Base-by-base conservation (phyloP, 2,329 filamentous ascomycete genomes). In the Lecanicillium sp. region DNA sequence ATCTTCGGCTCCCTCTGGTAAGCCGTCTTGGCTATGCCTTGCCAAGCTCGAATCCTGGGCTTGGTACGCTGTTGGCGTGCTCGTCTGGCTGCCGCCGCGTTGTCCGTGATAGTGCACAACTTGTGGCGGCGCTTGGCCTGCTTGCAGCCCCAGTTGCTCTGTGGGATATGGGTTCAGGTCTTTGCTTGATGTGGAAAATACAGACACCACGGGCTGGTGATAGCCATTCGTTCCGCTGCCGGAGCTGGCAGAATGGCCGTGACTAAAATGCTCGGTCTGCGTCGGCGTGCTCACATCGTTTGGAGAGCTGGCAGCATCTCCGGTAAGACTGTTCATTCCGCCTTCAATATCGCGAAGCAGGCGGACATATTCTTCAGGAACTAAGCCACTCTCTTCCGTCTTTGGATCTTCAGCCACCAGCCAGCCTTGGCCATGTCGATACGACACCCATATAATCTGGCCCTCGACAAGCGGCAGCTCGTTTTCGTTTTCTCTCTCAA, bases 401-500 rank as follows among this genome's bases (percentile, higher is more conserved):
- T 87, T 89, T 11, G 90, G 89, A 54, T 98, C 92, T 63, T 95
- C 86, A 4, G 92, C 92, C 17, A 98, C 92, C 37, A 98, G 72
- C 92, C 92, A 98, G 40, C 92, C 92, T 62, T 96, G 88, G 13
- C 90, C 90, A 56, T 96, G 89, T 31, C 92, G 77, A 59, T 96
- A 98, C 13, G 87, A 94, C 17, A 98, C 89, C 69, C 92, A 84
- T 41, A 98, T 95, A 41, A 95, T 86, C 55, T 98, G 92, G 5
- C 92, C 92, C 62, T 98, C 92, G 1, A 86, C 80, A 33, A 98
- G 67, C 4, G 88, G 87, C 41, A 98, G 67, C 60, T 98, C 92
- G 56, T 96, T 98, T 58, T 95, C 88, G 57, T 96, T 95, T 60
- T 96, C 90, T 22, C 89, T 78, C 50, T 81, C 81, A 62, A 98